Evolutionary conservation across 176 grass and related monocot genomes (phyloP), one percentile per base, ranked within the genome.

Genomic region (Hordeum vulgare): DNA sequence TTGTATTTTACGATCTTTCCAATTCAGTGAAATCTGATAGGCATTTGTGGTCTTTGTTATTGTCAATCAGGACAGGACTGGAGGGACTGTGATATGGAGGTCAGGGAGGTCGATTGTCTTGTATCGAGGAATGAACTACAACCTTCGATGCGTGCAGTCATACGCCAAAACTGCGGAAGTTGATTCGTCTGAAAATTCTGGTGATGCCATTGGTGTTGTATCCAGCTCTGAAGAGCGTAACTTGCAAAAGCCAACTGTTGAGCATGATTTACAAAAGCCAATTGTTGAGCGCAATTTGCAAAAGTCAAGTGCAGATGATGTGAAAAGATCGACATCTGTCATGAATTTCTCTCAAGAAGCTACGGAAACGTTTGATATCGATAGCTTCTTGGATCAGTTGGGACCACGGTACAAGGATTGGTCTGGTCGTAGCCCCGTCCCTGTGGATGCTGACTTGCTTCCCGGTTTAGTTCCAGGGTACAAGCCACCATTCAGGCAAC

Each of bases 391-490:
- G 39, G 89, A 98, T 91, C 87, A 90, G 74, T 71, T 98, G 83
- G 96, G 96, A 66, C 96, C 91, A 54, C 85, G 91, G 28, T 98
- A 91, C 39, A 93, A 59, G 75, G 96, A 95, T 82, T 98, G 96
- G 96, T 91, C 93, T 57, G 96, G 93, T 53, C 80, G 90, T 3
- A 84, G 23, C 40, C 96, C 96, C 37, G 11, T 95, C 81, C 96
- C 96, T 47, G 96, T 98, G 74, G 96, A 98, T 85, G 96, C 93
- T 34, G 96, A 98, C 79, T 90, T 98, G 87, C 89, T 98, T 80
- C 93, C 93, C 0, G 64, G 91, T 90, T 66, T 86, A 49, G 68
- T 95, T 83, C 85, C 89, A 47, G 85, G 85, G 57, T 98, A 98
- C 82, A 93, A 80, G 61, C 82, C 91, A 29, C 96, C 96, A 75